A percentile compares a stretch with the other conserved stretches of the same genome.
Conservation (phyloP, 1,284 basidiomycete genomes). For the Ustilago esculenta region DNA sequence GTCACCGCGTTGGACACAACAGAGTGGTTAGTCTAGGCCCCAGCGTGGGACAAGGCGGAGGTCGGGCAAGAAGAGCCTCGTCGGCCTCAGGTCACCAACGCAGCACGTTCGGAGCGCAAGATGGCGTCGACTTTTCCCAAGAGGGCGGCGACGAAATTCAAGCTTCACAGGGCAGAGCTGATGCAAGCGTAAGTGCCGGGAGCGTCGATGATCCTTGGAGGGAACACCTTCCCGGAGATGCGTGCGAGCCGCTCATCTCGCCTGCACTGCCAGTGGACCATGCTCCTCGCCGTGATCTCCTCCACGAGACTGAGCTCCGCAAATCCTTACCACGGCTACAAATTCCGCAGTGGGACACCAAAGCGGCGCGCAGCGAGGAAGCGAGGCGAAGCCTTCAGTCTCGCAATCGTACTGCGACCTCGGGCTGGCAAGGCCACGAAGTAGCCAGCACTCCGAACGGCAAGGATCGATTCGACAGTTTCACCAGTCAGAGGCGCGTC, state of each 20-base stretch:
- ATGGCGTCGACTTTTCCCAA: slow-evolving; percentile 3
- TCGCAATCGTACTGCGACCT: not conserved
- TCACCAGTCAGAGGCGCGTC: slow-evolving; percentile 18
- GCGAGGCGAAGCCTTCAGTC: slow-evolving; percentile 6
- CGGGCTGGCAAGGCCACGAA: not conserved
- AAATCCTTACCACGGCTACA: slow-evolving; percentile 35
- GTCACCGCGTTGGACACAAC: slow-evolving; percentile 19
- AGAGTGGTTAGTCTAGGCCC: slow-evolving; percentile 32
- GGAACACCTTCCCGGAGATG: slow-evolving; percentile 47
- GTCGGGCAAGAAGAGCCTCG: slow-evolving; percentile 18
- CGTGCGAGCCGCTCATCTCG: slow-evolving; percentile 45
- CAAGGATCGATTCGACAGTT: slow-evolving; percentile 22
- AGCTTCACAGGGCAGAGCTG: not conserved
- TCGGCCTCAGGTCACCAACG: slow-evolving; percentile 18
- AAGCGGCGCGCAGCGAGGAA: slow-evolving; percentile 26
- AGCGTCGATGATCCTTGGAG: slow-evolving; percentile 56
- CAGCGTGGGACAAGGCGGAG: slow-evolving; percentile 1
- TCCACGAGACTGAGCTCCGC: slow-evolving; percentile 14
- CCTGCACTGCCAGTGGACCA: slow-evolving; percentile 33
- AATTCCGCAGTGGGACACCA: slow-evolving; percentile 42
- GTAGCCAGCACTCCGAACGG: not conserved
- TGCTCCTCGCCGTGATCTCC: slow-evolving; percentile 3
- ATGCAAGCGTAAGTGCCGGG: slow-evolving; percentile 23
- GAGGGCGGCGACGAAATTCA: not conserved
- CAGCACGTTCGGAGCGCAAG: slow-evolving; percentile 28